Percentiles rank a stretch among this genome's conserved stretches.
These are phyloP conservation scores for Neurospora sp. DNA, from an alignment of 495 filamentous ascomycete species.

Conservation along the genomic window DNA sequence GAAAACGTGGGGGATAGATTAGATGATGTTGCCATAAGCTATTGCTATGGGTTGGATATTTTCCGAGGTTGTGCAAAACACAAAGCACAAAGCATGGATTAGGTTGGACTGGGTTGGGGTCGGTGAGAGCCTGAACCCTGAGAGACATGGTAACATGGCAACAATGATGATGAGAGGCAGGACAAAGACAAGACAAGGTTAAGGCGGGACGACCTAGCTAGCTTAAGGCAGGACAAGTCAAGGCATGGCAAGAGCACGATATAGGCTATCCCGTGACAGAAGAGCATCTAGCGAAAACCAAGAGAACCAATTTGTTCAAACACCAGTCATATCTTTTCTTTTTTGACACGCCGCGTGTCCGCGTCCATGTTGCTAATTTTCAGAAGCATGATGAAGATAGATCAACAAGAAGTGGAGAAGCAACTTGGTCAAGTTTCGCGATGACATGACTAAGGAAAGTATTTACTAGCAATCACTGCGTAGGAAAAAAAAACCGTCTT, in stretches of 20 bases:
- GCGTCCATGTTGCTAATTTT: neutral
- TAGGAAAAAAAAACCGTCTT: no score
- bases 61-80: neutral
- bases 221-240: neutral
- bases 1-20: neutral
- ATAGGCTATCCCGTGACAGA: neutral
- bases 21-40: neutral
- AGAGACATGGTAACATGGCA: neutral
- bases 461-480: no score
- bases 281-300: neutral
- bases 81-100: neutral
- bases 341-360: neutral
- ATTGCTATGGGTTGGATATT: neutral
- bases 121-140: neutral
- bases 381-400: neutral
- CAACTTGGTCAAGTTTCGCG: neutral
- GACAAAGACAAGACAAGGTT: neutral
- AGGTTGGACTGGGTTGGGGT: neutral
- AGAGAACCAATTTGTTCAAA: neutral
- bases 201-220: no score
- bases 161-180: neutral
- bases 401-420: neutral
- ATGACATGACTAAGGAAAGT: neutral
- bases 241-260: neutral
- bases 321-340: neutral